Conservation (phyloP, 768 basidiomycete genomes). For the Kondoa malvinella region DNA sequence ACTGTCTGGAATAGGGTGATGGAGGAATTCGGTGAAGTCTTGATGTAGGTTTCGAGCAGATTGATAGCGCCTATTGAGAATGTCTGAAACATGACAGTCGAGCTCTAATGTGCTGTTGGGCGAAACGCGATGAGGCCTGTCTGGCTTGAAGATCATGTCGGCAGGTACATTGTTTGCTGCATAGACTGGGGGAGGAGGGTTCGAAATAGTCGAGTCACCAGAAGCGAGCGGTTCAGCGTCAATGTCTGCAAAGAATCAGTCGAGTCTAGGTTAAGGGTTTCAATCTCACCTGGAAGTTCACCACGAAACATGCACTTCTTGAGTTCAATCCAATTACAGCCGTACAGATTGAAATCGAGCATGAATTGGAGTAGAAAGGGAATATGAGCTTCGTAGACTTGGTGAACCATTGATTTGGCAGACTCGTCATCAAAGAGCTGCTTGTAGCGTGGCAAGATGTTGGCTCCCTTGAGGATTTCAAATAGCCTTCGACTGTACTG, state of each 20-base stretch:
- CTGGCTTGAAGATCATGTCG: conserved; percentile 24
- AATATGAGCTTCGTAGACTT: conserved; percentile 76
- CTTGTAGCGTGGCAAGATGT: conserved; percentile 37
- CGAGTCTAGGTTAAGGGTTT: neutral
- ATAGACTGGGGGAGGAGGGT: conserved; percentile 25
- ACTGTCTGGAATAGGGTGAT: conserved; percentile 35
- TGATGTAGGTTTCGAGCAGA: conserved; percentile 52
- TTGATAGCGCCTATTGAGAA: conserved; percentile 62
- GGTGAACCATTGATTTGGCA: conserved; percentile 41
- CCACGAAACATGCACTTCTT: conserved; percentile 37
- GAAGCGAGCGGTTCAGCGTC: conserved; percentile 2
- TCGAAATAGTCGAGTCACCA: conserved; percentile 10
- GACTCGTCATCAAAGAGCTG: conserved; percentile 1
- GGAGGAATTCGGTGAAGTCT: conserved; percentile 44
- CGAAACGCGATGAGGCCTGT: conserved; percentile 28
- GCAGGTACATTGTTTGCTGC: conserved; percentile 28
- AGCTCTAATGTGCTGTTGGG: conserved; percentile 48
- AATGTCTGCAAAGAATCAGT: conserved; percentile 4
- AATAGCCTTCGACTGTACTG: conserved; percentile 48
- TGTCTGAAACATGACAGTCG: conserved; percentile 62
- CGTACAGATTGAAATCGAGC: conserved; percentile 85
- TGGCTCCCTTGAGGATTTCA: conserved; percentile 62
- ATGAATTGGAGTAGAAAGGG: conserved; percentile 78
- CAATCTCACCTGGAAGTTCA: conserved; percentile 32
- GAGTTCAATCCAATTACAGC: conserved; percentile 76